Evolutionary conservation across 2,329 filamentous ascomycete species (phyloP), one percentile per base, ranked within the genome.

Genomic region (Bipolaris sorokiniana): DNA sequence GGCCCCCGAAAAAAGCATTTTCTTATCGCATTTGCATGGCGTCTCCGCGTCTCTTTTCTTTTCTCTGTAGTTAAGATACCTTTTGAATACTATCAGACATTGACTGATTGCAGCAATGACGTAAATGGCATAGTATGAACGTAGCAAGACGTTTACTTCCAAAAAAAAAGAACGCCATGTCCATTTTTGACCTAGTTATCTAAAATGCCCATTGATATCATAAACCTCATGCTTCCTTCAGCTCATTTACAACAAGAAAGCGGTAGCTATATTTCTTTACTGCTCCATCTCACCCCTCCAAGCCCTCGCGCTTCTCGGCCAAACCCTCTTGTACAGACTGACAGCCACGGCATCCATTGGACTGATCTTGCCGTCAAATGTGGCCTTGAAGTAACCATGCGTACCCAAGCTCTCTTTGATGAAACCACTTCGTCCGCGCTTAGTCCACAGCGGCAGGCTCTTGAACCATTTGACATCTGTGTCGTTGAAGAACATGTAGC

Each of bases 381-480:
- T 97, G 11, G 95, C 95, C 83, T 99, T 99, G 85, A 98, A 98
- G 81, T 99, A 99, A n/a, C 95, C 95, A 77, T 99, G 95, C 34
- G 95, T 99, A 68, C 95, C 95, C 48, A 99, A 80, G 56, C 89
- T 85, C 81, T 99, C 95, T 82, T 97, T 97, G 81, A 99, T 87
- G 76, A 88, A 97, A 7, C 95, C 95, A 65, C 87, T 91, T 61
- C 95, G 84, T 6, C 95, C 95, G 28, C 94, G 82, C 80, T 87
- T 91, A 5, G 95, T 99, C 93, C 94, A 99, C 62, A 99, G 79
- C 58, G 95, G 94, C 73, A 99, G 77, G 0, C 94, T 94, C 81
- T 97, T 96, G 86, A 98, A 99, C 93, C 95, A 99, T 66, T 90
- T 87, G 31, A 99, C 91, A 65, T 99, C 96, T 70, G 94, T 91